A percentile compares a stretch with the other conserved stretches of the same genome.
phyloP scores from a whole-genome alignment of 2,329 filamentous ascomycete species.

The Fusarium albidum region DNA sequence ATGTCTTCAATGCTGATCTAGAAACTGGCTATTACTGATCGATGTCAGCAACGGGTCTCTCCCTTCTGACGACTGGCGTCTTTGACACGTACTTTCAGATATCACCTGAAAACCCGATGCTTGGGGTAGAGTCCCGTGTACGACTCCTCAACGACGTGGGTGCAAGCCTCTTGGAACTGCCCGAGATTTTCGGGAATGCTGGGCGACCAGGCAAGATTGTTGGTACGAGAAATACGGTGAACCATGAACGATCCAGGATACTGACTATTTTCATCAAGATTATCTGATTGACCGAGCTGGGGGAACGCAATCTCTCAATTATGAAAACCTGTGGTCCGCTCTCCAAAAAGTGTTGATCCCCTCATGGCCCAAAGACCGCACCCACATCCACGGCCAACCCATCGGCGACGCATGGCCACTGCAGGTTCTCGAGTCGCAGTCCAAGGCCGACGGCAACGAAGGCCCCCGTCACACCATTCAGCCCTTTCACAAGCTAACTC shows the following conservation, averaged over 20 bases:
- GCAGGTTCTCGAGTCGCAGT: slow-evolving; percentile 28
- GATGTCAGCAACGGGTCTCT: slow-evolving; percentile 44
- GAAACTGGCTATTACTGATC: slow-evolving; percentile 4
- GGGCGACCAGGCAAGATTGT: slow-evolving; percentile 58
- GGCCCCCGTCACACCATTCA: slow-evolving; percentile 46
- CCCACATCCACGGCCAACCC: slow-evolving; percentile 53
- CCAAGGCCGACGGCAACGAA: neutral
- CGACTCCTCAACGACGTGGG: slow-evolving; percentile 51
- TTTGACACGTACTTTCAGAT: slow-evolving; percentile 55
- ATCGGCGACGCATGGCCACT: slow-evolving; percentile 62
- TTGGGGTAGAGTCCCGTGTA: slow-evolving; percentile 54
- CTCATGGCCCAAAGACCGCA: slow-evolving; percentile 60
- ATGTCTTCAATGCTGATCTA: neutral
- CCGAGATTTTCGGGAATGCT: slow-evolving; percentile 50
- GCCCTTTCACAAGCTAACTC: slow-evolving; percentile 70
- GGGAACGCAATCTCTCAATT: slow-evolving; percentile 45
- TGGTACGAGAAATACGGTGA: slow-evolving; percentile 42
- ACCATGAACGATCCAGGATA: neutral
- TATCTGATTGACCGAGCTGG: slow-evolving; percentile 45
- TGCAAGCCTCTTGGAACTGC: slow-evolving; percentile 49
- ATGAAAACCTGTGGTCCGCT: slow-evolving; percentile 50
- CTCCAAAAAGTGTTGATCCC: slow-evolving; percentile 57
- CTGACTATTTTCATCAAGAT: slow-evolving; percentile 42
- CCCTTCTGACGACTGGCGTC: slow-evolving; percentile 42
- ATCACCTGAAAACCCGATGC: slow-evolving; percentile 52